Percentiles rank a stretch among this genome's conserved stretches.
Conservation (phyloP, 2,329 filamentous ascomycete species). For the Aaosphaeria arxii region DNA sequence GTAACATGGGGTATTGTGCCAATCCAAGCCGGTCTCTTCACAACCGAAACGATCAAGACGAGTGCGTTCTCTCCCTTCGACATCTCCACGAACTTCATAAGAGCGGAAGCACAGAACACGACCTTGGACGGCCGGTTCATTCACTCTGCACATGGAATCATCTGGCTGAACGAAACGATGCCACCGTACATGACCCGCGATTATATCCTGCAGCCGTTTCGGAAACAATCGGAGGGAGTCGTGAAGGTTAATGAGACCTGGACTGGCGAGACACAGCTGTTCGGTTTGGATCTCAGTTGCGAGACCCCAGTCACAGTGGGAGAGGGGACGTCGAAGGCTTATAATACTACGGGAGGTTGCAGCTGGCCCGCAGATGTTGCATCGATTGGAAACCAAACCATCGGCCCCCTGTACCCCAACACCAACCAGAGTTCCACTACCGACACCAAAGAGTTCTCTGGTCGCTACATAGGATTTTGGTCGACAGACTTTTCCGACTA, state of each 20-base stretch:
- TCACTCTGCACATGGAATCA: slow-evolving; percentile 43
- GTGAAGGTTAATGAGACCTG: neutral
- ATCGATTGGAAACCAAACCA: neutral
- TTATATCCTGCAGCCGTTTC: slow-evolving; percentile 42
- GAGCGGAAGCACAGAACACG: neutral
- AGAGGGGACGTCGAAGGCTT: too few species aligned
- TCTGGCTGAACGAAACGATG: slow-evolving; percentile 44
- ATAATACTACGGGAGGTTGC: too few species aligned
- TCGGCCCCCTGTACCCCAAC: neutral
- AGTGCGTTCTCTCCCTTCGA: neutral
- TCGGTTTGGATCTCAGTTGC: neutral
- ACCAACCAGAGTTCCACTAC: neutral
- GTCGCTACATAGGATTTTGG: neutral
- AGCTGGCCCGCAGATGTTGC: too few species aligned
- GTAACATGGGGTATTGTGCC: slow-evolving; percentile 57
- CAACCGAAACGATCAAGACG: slow-evolving; percentile 7
- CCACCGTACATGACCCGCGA: slow-evolving; percentile 42
- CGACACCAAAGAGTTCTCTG: neutral
- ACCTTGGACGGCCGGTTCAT: neutral
- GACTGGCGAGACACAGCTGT: neutral
- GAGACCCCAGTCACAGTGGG: neutral
- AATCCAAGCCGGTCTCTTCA: slow-evolving; percentile 54
- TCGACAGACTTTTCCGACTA: neutral
- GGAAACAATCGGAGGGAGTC: neutral
- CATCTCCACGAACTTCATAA: neutral